Evolutionary conservation across 2,329 filamentous ascomycete genomes (phyloP), one percentile per base, ranked within the genome.

Genomic region (Talaromyces sp.): DNA sequence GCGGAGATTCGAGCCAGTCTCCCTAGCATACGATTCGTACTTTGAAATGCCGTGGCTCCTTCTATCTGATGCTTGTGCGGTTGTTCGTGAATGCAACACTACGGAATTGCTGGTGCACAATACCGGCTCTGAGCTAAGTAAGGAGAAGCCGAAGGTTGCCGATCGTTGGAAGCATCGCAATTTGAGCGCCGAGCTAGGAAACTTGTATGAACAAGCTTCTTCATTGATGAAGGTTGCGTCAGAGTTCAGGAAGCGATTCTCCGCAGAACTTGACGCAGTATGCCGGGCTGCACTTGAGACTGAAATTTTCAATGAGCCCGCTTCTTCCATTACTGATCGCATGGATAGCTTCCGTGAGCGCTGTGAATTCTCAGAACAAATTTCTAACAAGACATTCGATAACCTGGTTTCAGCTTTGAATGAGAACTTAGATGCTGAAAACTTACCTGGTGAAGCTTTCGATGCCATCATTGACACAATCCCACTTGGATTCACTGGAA

Each of bases 31-130:
- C 50, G 94, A 97, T 65, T 71, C 81, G 0, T 80, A 83, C 43
- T 80, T 82, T 9, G 86, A 87, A 45, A 82, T 92, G 76, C 84
- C 90, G 1, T 97, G 91, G 91, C 82, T 95, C 42, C 81, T 96
- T 4, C 88, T 91, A 64, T 86, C 92, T 1, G 92, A 97, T 71
- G 85, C 88, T 29, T 79, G 95, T 44, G 88, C 90, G 3, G 86
- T 89, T 2, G 82, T 97, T 47, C 82, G 93, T 56, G 85, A 88
- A 64, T 96, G 90, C 74, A 94, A 87, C 69, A 80, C 82, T 43
- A 76, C 93, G 14, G 94, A 99, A 71, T 77, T 85, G 4, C 80
- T 96, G 10, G 82, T 83, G 58, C 82, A 92, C 64, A 97, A 96
- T 62, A 73, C 80, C 0, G 68, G 75, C 1, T 65, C 73, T 0